Base-by-base conservation (phyloP, 768 basidiomycete genomes). In the Rhodosporidiobolus odoratus region DNA sequence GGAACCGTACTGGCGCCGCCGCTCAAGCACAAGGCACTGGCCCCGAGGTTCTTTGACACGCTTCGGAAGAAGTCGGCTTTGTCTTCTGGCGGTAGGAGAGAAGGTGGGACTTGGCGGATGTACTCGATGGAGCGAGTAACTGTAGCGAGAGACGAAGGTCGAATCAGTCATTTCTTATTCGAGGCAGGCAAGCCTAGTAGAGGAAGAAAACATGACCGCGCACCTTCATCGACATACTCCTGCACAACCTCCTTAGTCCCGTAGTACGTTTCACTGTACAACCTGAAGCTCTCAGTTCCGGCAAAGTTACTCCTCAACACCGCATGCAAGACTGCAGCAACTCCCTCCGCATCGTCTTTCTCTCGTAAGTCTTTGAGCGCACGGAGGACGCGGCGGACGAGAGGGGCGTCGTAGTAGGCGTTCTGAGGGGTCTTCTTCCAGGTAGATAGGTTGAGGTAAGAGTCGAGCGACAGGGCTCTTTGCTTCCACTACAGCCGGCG, bases 291-390 rank as follows among this genome's bases (percentile, higher is more conserved):
- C 80, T 96, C 94, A 6, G 91, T 87, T 0, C 91, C 96, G 21
- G 90, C 96, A 81, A 97, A 99, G 79, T 96, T 97, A 32, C 87
- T 85, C 63, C 93, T 84, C 53, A 97, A 84, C 74, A 91, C 96
- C 0, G 91, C 91, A 76, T 95, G 92, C 43, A 99, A 81, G 0
- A 97, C 90, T 7, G 91, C 93, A 53, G 95, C 84, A 58, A 94
- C 85, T 0, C 90, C 92, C 68, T 90, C 86, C 5, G 86, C 88
- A 78, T 99, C 94, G 41, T 87, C 86, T 74, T 85, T 87, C 72
- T 87, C 86, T 73, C 94, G 83, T 37, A 92, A 79, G 21, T 76
- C 66, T 1, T 61, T 56, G 15, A 78, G 68, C 30, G 73, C 65
- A 21, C 66, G 68, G 17, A 74, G 40, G 23, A 78, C 74, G 13